Evolutionary conservation across 2,329 filamentous ascomycete genomes (phyloP), one percentile per base, ranked within the genome.

Genomic region (Ophiostoma sp.): DNA sequence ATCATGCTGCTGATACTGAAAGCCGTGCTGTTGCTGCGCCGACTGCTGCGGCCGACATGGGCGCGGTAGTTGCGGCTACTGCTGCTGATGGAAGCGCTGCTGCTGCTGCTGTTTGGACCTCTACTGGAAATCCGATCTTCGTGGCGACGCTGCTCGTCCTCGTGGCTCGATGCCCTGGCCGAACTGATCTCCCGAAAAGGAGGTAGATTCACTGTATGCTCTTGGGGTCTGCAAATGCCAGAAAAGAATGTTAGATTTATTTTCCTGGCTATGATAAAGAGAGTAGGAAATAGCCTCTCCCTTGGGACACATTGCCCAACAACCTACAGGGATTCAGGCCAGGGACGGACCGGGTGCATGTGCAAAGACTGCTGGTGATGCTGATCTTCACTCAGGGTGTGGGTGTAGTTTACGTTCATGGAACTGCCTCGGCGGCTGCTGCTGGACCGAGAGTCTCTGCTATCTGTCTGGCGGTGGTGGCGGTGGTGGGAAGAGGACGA

Each of bases 281-380:
- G n/a, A 48, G 36, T 36, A 70, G n/a, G 23, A 33, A 41, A 36
- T 17, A 48, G 17, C 17, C 20, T 68, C 52, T 65, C 54, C 60
- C 31, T 60, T 39, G 67, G 67, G 69, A 69, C 57, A 68, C 62
- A 44, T 41, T 67, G 36, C 66, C 66, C 70, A 67, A 68, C 68
- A 69, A 74, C 73, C 70, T 74, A 74, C 73, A 71, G 36, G 68
- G 70, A 48, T 36, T 72, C 70, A 70, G 73, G 70, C 72, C 73
- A 74, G 41, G 70, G 13, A 71, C 68, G 72, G 72, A 71, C 73
- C 68, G 73, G 71, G 70, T 70, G 67, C 52, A 69, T 69, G 11
- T 74, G 71, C 36, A 69, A 64, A 67, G 44, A 66, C 60, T 23
- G 67, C 20, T 36, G 67, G 36, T 67, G 62, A 33, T 71, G 70